A percentile compares a stretch with the other conserved stretches of the same genome.
Conservation (phyloP, 495 filamentous ascomycete species). For the Hypoxylon lenormandii region DNA sequence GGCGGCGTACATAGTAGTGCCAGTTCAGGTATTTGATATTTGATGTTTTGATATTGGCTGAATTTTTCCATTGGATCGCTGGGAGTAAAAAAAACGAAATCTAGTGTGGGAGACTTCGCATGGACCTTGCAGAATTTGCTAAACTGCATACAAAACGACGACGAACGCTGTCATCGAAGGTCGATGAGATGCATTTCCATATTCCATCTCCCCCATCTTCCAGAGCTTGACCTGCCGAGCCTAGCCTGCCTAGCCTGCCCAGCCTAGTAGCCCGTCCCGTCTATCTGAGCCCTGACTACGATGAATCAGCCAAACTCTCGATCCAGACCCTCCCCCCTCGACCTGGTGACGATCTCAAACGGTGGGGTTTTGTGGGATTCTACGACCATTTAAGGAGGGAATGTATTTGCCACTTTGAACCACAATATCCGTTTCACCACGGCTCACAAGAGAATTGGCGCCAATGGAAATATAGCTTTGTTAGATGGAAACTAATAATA, state of each 20-base stretch:
- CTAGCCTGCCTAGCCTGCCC: constrained; percentile 2
- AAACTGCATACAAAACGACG: too few species aligned
- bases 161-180: too few species aligned
- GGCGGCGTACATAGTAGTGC: too few species aligned
- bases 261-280: not conserved
- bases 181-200: too few species aligned
- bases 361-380: constrained; percentile 16
- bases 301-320: constrained; percentile 43
- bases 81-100: too few species aligned
- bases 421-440: constrained; percentile 32
- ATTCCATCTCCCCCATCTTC: not conserved
- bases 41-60: too few species aligned
- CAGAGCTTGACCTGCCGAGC: constrained; percentile 17
- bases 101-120: too few species aligned
- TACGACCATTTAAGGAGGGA: not conserved
- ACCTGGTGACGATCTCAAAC: constrained; percentile 39
- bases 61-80: too few species aligned
- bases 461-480: constrained; percentile 8
- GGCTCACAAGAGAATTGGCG: constrained; percentile 30
- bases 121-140: too few species aligned
- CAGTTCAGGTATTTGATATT: too few species aligned
- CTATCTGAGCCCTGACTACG: constrained; percentile 16
- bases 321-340: constrained; percentile 45
- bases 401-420: constrained; percentile 36
- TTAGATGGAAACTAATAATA: not conserved